Percentiles rank a stretch among this genome's conserved stretches.
phyloP scores from a whole-genome alignment of 2,329 filamentous ascomycete genomes.

The Pezicula neosporulosa region DNA sequence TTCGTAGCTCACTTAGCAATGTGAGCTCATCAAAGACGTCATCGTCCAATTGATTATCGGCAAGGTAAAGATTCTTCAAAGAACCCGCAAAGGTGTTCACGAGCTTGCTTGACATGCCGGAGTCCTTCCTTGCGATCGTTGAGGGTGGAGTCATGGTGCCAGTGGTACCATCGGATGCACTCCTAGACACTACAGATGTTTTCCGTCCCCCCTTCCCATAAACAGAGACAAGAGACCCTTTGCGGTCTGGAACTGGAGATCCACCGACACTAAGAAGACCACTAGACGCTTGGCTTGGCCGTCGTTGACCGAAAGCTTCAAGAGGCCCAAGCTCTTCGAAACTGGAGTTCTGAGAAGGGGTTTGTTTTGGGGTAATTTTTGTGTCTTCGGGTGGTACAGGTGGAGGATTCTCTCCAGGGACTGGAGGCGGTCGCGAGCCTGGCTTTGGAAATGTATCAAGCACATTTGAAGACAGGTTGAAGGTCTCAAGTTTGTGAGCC shows the following conservation, averaged over 20 bases:
- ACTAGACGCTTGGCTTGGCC: slow-evolving; percentile 82
- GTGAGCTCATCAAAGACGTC: slow-evolving; percentile 93
- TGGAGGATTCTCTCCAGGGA: slow-evolving; percentile 45
- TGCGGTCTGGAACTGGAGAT: slow-evolving; percentile 69
- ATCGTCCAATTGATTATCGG: slow-evolving; percentile 91
- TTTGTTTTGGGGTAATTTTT: slow-evolving; percentile 14
- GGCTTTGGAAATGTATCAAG: slow-evolving; percentile 89
- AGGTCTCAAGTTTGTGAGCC: slow-evolving; percentile 81
- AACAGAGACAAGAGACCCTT: slow-evolving; percentile 80
- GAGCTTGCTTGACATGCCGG: slow-evolving; percentile 74
- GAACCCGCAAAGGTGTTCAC: slow-evolving; percentile 86
- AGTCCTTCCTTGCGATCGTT: slow-evolving; percentile 74
- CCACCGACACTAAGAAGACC: slow-evolving; percentile 72
- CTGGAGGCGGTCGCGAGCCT: slow-evolving; percentile 63
- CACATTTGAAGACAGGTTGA: slow-evolving; percentile 95
- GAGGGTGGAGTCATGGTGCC: slow-evolving; percentile 43
- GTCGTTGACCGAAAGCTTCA: slow-evolving; percentile 60
- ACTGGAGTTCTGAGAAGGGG: slow-evolving; percentile 59
- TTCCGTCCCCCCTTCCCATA: slow-evolving; percentile 79
- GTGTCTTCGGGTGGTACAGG: slow-evolving; percentile 6
- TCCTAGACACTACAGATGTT: slow-evolving; percentile 75
- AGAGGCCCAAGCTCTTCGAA: slow-evolving; percentile 72
- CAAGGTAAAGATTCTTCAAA: slow-evolving; percentile 78
- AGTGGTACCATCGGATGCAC: slow-evolving; percentile 44
- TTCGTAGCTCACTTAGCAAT: slow-evolving; percentile 75